Conservation (phyloP, 345 rosid genomes). For the Linum usitatissimum region DNA sequence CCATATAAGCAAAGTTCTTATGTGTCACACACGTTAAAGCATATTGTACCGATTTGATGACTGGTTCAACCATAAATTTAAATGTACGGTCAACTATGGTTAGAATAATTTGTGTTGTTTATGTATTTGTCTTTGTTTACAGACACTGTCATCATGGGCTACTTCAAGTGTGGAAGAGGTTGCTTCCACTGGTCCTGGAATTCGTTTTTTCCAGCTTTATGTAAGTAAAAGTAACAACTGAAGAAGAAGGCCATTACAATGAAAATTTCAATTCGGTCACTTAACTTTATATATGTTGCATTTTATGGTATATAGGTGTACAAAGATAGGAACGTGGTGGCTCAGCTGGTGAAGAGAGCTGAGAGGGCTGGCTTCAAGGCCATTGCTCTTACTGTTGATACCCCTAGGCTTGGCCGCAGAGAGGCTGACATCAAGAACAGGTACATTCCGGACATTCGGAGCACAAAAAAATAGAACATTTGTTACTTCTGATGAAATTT, state of each 20-base stretch:
- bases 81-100: too few relatives aligned
- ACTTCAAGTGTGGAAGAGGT: constrained; percentile 96
- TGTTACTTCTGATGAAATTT: too few relatives aligned
- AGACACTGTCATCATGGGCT: constrained; percentile 91
- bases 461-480: too few relatives aligned
- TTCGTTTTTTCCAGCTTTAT: constrained; percentile 90
- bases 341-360: constrained; percentile 82
- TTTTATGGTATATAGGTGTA: constrained; percentile 34
- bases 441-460: constrained; percentile 15
- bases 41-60: too few relatives aligned
- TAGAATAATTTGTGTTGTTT: too few relatives aligned
- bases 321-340: constrained; percentile 75
- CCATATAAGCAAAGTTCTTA: too few relatives aligned
- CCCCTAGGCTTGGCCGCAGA: constrained; percentile 91
- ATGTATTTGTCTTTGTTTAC: constrained; percentile 12
- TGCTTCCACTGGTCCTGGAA: constrained; percentile 87
- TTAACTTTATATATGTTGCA: background rate
- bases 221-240: constrained; percentile 34
- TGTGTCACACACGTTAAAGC: too few relatives aligned
- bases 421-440: constrained; percentile 96
- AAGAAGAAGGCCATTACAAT: background rate
- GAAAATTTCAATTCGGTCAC: background rate
- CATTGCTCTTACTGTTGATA: constrained; percentile 93
- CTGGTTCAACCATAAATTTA: too few relatives aligned
- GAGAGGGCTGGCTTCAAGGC: constrained; percentile 93